phyloP scores from a whole-genome alignment of 352 stramenopile species.

The Pythium oligandrum region DNA sequence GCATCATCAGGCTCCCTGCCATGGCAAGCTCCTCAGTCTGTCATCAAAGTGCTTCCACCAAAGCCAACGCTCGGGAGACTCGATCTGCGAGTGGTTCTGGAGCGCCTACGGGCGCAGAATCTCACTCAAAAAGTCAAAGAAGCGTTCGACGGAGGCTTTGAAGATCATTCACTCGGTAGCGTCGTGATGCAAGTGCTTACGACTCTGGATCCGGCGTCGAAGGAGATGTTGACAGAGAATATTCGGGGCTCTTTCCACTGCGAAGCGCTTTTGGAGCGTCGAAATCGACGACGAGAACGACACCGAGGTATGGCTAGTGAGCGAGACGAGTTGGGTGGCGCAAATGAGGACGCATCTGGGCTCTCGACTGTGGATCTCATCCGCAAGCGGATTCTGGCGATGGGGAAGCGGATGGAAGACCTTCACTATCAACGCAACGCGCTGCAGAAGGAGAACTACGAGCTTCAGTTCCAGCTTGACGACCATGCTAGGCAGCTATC shows the following conservation, averaged over 20 bases:
- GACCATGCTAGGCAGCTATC: constrained; percentile 41
- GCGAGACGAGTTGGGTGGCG: no score
- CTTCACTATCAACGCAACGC: constrained; percentile 66
- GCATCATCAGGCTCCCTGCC: constrained; percentile 8
- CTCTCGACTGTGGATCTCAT: constrained; percentile 38
- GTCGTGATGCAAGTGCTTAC: constrained; percentile 30
- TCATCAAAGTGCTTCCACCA: constrained; percentile 46
- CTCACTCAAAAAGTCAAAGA: constrained; percentile 28
- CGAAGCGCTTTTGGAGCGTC: constrained; percentile 39
- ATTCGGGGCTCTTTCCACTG: constrained; percentile 45
- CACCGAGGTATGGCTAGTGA: not conserved
- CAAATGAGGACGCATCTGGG: not conserved
- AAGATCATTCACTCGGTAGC: not conserved
- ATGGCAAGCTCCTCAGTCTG: constrained; percentile 16
- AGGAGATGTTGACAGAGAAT: constrained; percentile 35
- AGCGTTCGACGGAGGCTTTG: constrained; percentile 14
- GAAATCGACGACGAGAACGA: constrained; percentile 13
- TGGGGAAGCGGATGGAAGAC: constrained; percentile 62
- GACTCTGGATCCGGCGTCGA: constrained; percentile 34
- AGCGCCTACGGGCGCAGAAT: constrained; percentile 31
- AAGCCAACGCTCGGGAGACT: constrained; percentile 24
- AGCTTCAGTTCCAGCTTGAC: constrained; percentile 63
- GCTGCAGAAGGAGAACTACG: constrained; percentile 73
- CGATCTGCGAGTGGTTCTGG: constrained; percentile 25
- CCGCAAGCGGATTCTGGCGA: constrained; percentile 49